Evolutionary conservation across 2,329 filamentous ascomycete species (phyloP), one percentile per base, ranked within the genome.

Genomic region (Pyrenophora tritici-repentis): DNA sequence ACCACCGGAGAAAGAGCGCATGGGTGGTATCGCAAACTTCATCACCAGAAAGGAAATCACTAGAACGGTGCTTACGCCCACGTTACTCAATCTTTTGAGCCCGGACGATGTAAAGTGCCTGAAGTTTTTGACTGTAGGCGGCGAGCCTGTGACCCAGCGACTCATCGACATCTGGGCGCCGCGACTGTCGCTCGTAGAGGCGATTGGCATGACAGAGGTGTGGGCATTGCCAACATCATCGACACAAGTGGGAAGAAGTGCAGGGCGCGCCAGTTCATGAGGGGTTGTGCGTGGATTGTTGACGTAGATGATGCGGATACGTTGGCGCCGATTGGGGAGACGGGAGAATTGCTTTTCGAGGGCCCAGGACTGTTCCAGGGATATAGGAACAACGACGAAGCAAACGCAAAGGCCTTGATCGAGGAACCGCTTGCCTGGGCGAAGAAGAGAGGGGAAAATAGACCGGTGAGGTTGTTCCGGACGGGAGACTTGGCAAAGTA

Each of bases 111-210:
- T 48, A 20, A 22, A 26, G 13, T 48, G 45, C 16, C 14, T 48
- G 12, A 18, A 48, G 45, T 42, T 35, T n/a, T n/a, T 48, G 14
- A 42, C 20, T n/a, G 39, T 48, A 18, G 45, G 45, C 14, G 45
- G 45, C 22, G 45, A 48, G 31, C 32, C 45, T 7, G 45, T 48
- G 20, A 18, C 31, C 5, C 31, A 48, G 20, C 45, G 20, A 14
- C 45, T 48, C 38, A 48, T 48, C 7, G 33, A 48, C 16, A 37
- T 42, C 22, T 48, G 45, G 45, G 45, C 45, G 9, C 45, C 45
- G 16, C 45, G 22, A 16, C 20, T 48, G 10, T 36, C 45, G 24
- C 39, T 48, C 33, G 16, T 48, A 14, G 45, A 48, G 14, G 45
- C 45, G 9, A 42, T 47, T n/a, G 43, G 43, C 4, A 47, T 47